Conservation (phyloP, 306 rosid genomes). For the Parietaria judaica region DNA sequence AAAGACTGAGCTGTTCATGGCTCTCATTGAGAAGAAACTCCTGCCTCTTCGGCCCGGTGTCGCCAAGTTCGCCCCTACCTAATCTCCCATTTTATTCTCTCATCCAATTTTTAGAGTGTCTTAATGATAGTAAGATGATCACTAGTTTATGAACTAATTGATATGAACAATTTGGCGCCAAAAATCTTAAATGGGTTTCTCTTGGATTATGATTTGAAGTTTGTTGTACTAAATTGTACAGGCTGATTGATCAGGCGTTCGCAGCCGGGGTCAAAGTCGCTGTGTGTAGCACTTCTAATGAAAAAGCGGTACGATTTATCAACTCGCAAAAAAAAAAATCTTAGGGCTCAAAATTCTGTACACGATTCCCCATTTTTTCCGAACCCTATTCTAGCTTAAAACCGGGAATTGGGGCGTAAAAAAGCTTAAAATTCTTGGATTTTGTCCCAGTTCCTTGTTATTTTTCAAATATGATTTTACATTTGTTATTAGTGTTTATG, state of each 20-base stretch:
- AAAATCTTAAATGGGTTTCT: too few relatives aligned
- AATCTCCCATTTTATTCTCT: slow-evolving; percentile 18
- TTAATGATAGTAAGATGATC: too few relatives aligned
- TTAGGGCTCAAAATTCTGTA: not conserved
- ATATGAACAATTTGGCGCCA: too few relatives aligned
- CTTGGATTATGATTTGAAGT: not conserved
- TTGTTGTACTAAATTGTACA: slow-evolving; percentile 24
- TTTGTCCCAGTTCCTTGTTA: too few relatives aligned
- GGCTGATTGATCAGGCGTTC: slow-evolving; percentile 92
- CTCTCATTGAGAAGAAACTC: slow-evolving; percentile 80
- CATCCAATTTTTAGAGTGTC: too few relatives aligned
- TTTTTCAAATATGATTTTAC: too few relatives aligned
- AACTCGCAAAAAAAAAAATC: slow-evolving; percentile 24
- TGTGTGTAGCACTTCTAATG: slow-evolving; percentile 97
- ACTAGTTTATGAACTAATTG: too few relatives aligned
- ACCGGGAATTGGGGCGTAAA: too few relatives aligned
- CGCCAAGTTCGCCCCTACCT: slow-evolving; percentile 72
- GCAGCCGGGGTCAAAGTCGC: slow-evolving; percentile 86
- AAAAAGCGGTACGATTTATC: slow-evolving; percentile 94
- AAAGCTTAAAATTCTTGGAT: too few relatives aligned
- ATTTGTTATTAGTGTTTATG: too few relatives aligned
- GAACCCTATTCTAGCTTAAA: too few relatives aligned
- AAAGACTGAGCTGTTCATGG: slow-evolving; percentile 91
- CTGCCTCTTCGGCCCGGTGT: slow-evolving; percentile 98
- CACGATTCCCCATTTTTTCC: too few relatives aligned